A percentile compares a stretch with the other conserved stretches of the same genome.
These are phyloP conservation scores for Alternaria longipes DNA, from an alignment of 2,329 filamentous ascomycete species.

Conservation along the genomic window DNA sequence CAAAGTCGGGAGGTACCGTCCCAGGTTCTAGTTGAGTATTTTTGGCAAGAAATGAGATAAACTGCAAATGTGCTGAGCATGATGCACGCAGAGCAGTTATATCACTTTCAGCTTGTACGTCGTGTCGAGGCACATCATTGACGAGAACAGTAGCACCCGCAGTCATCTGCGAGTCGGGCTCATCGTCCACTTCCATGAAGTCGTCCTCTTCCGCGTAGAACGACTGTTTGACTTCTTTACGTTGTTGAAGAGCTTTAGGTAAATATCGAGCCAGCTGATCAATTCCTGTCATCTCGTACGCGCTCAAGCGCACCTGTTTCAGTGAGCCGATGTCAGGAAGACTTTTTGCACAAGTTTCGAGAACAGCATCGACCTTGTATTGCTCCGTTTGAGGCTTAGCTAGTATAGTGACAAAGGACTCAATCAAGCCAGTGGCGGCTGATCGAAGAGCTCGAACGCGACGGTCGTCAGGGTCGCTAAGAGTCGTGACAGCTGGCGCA, in stretches of 20 bases:
- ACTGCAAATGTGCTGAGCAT: slow-evolving; percentile 39
- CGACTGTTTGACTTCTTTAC: slow-evolving; percentile 43
- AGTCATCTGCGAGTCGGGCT: slow-evolving; percentile 69
- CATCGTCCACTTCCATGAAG: slow-evolving; percentile 72
- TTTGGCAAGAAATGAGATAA: slow-evolving; percentile 35
- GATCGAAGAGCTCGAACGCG: slow-evolving; percentile 34
- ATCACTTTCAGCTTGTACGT: slow-evolving; percentile 41
- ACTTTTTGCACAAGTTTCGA: slow-evolving; percentile 48
- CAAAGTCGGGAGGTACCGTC: slow-evolving; percentile 37
- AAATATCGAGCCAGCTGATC: slow-evolving; percentile 43
- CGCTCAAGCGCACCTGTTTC: slow-evolving; percentile 16
- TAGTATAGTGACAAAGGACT: slow-evolving; percentile 48
- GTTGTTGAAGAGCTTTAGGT: slow-evolving; percentile 41
- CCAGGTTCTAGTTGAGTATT: slow-evolving; percentile 15
- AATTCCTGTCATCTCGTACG: slow-evolving; percentile 45
- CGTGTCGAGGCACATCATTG: slow-evolving; percentile 58
- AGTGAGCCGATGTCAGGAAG: slow-evolving; percentile 41
- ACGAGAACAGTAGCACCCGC: slow-evolving; percentile 52
- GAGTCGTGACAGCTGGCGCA: slow-evolving; percentile 42
- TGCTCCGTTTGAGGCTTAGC: slow-evolving; percentile 51
- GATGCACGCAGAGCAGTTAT: slow-evolving; percentile 41
- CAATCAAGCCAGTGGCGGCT: slow-evolving; percentile 32
- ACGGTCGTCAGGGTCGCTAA: slow-evolving; percentile 31
- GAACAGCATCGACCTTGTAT: slow-evolving; percentile 55
- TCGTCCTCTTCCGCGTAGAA: slow-evolving; percentile 56